Conservation (phyloP, 177 flowering plant genomes). For the Vitis hybrid region DNA sequence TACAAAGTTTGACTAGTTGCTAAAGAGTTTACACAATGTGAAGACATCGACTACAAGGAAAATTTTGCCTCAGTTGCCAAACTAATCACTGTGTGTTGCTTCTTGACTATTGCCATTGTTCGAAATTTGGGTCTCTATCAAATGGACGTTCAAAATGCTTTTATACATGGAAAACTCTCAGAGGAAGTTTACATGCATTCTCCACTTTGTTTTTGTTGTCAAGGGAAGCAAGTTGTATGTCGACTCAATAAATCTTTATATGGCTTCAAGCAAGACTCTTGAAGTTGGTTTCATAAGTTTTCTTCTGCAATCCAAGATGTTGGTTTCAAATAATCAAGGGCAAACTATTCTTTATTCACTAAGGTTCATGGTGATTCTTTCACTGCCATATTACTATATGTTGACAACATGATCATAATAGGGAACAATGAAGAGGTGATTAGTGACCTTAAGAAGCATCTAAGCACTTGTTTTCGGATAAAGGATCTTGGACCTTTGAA, state of each 20-base stretch:
- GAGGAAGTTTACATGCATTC: too few relatives aligned
- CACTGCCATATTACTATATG: too few relatives aligned
- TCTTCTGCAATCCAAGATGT: background rate
- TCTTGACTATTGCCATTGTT: background rate
- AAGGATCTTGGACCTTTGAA: too few relatives aligned
- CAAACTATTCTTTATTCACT: background rate
- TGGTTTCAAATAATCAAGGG: background rate
- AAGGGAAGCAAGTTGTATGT: background rate
- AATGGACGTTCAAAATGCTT: too few relatives aligned
- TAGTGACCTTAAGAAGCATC: too few relatives aligned
- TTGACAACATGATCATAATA: too few relatives aligned
- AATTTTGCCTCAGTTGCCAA: background rate
- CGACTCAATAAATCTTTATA: background rate
- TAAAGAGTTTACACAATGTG: background rate
- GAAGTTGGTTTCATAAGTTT: background rate
- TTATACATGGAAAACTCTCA: too few relatives aligned
- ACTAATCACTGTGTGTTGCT: background rate
- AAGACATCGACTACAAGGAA: background rate
- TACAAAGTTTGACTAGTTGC: background rate
- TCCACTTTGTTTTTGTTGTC: background rate
- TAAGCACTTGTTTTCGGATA: too few relatives aligned
- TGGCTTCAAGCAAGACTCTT: background rate
- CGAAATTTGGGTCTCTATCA: background rate
- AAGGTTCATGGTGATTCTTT: too few relatives aligned
- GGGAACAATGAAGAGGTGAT: too few relatives aligned